Conservation (phyloP, 1,284 basidiomycete genomes). For the Apiotrichum mycotoxinovorans region DNA sequence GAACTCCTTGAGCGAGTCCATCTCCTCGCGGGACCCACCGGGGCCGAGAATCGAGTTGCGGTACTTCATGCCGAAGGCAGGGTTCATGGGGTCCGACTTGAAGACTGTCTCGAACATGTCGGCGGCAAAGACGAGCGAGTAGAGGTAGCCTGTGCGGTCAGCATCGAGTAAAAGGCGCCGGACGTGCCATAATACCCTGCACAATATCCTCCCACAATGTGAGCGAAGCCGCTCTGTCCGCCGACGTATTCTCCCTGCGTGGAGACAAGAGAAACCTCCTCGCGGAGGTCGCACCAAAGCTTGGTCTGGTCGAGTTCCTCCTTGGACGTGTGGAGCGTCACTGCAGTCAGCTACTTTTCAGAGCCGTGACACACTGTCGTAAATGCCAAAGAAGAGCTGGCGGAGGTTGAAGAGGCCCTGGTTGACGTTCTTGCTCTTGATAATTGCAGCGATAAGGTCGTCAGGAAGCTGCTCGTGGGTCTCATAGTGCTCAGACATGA, state of each 20-base stretch:
- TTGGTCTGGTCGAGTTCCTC: slow-evolving; percentile 22
- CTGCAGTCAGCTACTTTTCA: not conserved
- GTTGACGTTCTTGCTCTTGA: slow-evolving; percentile 24
- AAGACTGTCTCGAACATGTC: slow-evolving; percentile 24
- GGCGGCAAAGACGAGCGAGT: slow-evolving; percentile 20
- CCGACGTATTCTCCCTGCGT: slow-evolving; percentile 21
- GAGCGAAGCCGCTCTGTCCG: slow-evolving; percentile 20
- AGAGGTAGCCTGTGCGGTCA: slow-evolving; percentile 15
- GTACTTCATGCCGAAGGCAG: slow-evolving; percentile 19
- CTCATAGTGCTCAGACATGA: slow-evolving; percentile 23
- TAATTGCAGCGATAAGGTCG: slow-evolving; percentile 18
- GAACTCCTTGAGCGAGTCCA: slow-evolving; percentile 15
- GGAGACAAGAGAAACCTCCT: slow-evolving; percentile 17
- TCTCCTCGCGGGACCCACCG: slow-evolving; percentile 18
- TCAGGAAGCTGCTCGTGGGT: slow-evolving; percentile 20
- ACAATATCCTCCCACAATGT: slow-evolving; percentile 18
- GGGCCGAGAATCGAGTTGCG: slow-evolving; percentile 17
- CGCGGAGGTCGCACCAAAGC: slow-evolving; percentile 22
- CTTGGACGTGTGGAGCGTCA: slow-evolving; percentile 24
- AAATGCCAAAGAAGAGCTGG: slow-evolving; percentile 23
- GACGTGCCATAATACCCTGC: slow-evolving; percentile 11
- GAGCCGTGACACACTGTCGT: slow-evolving; percentile 10
- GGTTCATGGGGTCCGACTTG: slow-evolving; percentile 14
- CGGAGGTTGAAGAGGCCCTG: slow-evolving; percentile 22
- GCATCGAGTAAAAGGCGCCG: not conserved